phyloP scores from a whole-genome alignment of 2,329 filamentous ascomycete genomes.

The Beauveria asiatica region DNA sequence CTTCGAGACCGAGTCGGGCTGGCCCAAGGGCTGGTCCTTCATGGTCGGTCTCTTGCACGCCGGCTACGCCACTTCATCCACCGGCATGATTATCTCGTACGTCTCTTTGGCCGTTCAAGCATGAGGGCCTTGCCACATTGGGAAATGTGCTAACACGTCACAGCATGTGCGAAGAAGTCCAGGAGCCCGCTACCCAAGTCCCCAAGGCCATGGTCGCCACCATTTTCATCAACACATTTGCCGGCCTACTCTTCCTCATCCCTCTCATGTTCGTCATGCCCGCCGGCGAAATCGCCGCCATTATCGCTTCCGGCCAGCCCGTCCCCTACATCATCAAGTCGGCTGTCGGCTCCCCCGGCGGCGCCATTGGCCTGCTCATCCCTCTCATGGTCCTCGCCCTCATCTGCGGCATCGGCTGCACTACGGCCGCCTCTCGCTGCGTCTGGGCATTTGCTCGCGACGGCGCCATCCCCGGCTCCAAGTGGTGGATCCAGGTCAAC shows the following conservation, averaged over 20 bases:
- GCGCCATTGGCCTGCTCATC: constrained; percentile 53
- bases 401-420: constrained; percentile 61
- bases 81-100: constrained; percentile 72
- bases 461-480: constrained; percentile 57
- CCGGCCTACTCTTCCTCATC: constrained; percentile 59
- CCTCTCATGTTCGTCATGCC: constrained; percentile 62
- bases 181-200: constrained; percentile 56
- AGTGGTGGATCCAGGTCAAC: constrained; percentile 54
- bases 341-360: constrained; percentile 52
- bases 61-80: constrained; percentile 66
- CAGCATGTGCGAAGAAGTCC: constrained; percentile 68
- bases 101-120: constrained; percentile 20
- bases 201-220: constrained; percentile 65
- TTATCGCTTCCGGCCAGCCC: constrained; percentile 50
- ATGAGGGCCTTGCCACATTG: not conserved
- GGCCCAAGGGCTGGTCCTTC: constrained; percentile 64
- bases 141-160: not conserved
- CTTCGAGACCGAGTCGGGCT: constrained; percentile 61
- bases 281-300: constrained; percentile 46
- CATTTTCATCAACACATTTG: constrained; percentile 57
- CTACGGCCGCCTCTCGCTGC: constrained; percentile 58
- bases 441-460: constrained; percentile 65
- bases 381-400: constrained; percentile 58
- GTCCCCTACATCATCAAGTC: constrained; percentile 55
- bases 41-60: constrained; percentile 64